phyloP scores from a whole-genome alignment of 768 basidiomycete genomes.

The Termitomyces sp. region DNA sequence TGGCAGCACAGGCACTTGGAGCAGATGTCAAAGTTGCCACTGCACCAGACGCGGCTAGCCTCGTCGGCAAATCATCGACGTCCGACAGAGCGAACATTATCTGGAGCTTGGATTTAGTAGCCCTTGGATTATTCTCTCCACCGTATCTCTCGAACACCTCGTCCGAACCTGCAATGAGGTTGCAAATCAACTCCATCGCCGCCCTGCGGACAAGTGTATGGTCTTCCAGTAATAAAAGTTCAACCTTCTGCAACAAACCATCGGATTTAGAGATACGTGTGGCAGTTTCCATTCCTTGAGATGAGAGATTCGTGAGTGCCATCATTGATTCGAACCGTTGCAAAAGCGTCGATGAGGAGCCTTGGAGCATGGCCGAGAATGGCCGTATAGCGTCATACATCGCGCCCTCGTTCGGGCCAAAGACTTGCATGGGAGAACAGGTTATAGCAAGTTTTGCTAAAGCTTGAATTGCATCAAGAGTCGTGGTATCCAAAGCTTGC shows the following conservation, averaged over 20 bases:
- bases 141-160: conserved; percentile 70
- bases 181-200: conserved; percentile 88
- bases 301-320: conserved; percentile 94
- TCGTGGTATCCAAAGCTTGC: conserved; percentile 31
- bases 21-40: conserved; percentile 74
- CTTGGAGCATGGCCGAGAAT: conserved; percentile 65
- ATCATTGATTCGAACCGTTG: conserved; percentile 92
- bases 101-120: conserved; percentile 62
- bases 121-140: conserved; percentile 27
- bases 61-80: conserved; percentile 79
- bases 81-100: conserved; percentile 82
- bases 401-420: conserved; percentile 76
- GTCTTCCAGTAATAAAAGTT: conserved; percentile 76
- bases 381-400: conserved; percentile 83
- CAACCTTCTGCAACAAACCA: conserved; percentile 58
- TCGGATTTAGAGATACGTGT: conserved; percentile 59
- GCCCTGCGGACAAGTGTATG: conserved; percentile 81
- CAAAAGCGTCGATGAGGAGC: conserved; percentile 61
- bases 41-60: conserved; percentile 87
- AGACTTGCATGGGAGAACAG: conserved; percentile 82
- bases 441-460: conserved; percentile 93
- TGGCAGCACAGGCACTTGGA: conserved; percentile 48
- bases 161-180: conserved; percentile 76
- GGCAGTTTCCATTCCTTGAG: conserved; percentile 61
- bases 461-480: conserved; percentile 74